Evolutionary conservation across 805 yeast genomes (phyloP).

Genomic region (Saitoella complicata): DNA sequence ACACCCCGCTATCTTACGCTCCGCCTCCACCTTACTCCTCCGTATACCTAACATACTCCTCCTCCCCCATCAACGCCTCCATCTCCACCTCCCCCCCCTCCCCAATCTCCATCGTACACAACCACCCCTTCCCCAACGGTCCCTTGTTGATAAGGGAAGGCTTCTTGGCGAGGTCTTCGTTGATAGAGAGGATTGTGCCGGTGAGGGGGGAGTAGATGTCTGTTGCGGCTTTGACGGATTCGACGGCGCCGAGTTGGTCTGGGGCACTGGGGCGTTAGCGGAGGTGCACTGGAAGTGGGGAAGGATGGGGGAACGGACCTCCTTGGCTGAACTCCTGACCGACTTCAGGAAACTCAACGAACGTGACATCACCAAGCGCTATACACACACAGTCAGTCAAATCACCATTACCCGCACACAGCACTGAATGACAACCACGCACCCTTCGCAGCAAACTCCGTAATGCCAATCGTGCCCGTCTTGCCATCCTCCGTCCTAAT

Average conservation of each 20-base stretch:
- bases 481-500: background rate
- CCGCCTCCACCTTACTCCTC: no score
- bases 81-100: slow-evolving; percentile 18
- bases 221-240: slow-evolving; percentile 83
- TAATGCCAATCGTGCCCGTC: no score
- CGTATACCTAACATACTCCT: no score
- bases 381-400: slow-evolving; percentile 91
- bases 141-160: slow-evolving; percentile 75
- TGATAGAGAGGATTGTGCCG: slow-evolving; percentile 61
- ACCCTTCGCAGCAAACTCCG: no score
- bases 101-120: slow-evolving; percentile 53
- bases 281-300: no score
- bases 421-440: no score
- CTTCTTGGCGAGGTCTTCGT: slow-evolving; percentile 43
- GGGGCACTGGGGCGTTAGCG: no score
- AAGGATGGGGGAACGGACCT: no score
- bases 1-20: no score
- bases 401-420: slow-evolving; percentile 44
- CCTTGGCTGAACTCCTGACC: slow-evolving; percentile 48
- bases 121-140: slow-evolving; percentile 92
- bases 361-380: slow-evolving; percentile 93
- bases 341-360: slow-evolving; percentile 71
- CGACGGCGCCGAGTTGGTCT: slow-evolving; percentile 83
- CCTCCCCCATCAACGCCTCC: no score
- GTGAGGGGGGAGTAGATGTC: slow-evolving; percentile 81